A percentile compares a stretch with the other conserved stretches of the same genome.
Evolutionary conservation across 148 eudicot genomes (phyloP).

Genomic region (Rhododendron williamsianum): DNA sequence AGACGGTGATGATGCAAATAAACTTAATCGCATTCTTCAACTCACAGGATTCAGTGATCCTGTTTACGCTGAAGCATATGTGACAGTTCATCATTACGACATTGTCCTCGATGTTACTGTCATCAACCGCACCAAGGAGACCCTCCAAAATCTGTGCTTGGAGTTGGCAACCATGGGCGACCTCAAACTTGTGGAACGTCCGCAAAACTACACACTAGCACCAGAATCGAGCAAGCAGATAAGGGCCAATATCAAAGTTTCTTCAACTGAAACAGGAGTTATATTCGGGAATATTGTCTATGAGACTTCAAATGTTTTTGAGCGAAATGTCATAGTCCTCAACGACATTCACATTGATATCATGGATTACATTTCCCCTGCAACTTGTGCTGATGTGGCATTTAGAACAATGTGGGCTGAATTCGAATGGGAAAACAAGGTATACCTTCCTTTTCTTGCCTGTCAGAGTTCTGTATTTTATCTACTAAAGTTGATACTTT

Average conservation of each 20-base stretch:
- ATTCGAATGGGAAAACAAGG: conserved; percentile 99
- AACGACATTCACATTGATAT: conserved; percentile 98
- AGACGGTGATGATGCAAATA: conserved; percentile 81
- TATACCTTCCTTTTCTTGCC: conserved; percentile 20
- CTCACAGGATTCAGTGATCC: conserved; percentile 97
- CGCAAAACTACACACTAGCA: conserved; percentile 91
- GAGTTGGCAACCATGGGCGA: conserved; percentile 99
- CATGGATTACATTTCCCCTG: conserved; percentile 97
- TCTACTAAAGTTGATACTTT: background rate
- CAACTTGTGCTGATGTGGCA: conserved; percentile 83
- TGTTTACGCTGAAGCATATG: conserved; percentile 96
- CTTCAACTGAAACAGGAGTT: conserved; percentile 93
- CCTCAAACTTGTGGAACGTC: conserved; percentile 96
- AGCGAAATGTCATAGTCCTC: conserved; percentile 90
- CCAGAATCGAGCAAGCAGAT: conserved; percentile 97
- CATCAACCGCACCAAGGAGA: conserved; percentile 87
- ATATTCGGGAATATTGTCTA: conserved; percentile 93
- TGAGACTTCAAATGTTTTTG: conserved; percentile 91
- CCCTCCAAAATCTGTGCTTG: conserved; percentile 89
- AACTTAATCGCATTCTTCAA: conserved; percentile 86
- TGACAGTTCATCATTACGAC: conserved; percentile 98
- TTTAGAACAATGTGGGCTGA: conserved; percentile 97
- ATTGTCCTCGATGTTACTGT: conserved; percentile 96
- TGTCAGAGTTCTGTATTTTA: background rate
- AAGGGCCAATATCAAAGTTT: conserved; percentile 88